These are phyloP conservation scores for Polyrhizophydium stewartii DNA, from an alignment of 371 early-diverging fungal genomes.

Conservation along the genomic window DNA sequence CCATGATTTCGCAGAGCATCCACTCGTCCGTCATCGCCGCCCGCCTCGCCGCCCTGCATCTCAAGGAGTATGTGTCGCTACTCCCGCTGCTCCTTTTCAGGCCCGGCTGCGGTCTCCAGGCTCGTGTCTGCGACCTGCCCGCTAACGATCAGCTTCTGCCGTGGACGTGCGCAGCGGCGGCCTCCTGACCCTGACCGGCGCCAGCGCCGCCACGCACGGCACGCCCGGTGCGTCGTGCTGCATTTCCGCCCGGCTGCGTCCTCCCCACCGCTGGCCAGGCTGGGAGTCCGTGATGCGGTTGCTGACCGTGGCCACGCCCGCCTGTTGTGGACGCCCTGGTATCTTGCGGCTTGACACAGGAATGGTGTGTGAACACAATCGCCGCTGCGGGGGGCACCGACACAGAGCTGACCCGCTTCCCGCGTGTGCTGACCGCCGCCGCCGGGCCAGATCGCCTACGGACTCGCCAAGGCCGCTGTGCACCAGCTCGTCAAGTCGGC, in stretches of 20 bases:
- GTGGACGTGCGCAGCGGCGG: conserved; percentile 54
- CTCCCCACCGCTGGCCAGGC: too few relatives aligned
- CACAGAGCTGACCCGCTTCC: too few relatives aligned
- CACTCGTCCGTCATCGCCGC: conserved; percentile 79
- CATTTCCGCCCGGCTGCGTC: not conserved
- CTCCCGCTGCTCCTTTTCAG: too few relatives aligned
- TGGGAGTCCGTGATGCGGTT: too few relatives aligned
- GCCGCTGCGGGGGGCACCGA: too few relatives aligned
- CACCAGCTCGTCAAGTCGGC: conserved; percentile 84
- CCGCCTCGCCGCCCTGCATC: conserved; percentile 67
- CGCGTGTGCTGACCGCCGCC: too few relatives aligned
- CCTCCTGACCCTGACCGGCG: conserved; percentile 78
- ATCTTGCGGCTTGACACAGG: not conserved
- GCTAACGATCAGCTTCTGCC: too few relatives aligned
- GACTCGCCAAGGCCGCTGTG: conserved; percentile 90
- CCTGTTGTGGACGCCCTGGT: not conserved
- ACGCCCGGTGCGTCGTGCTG: conserved; percentile 70
- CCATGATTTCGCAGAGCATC: conserved; percentile 79
- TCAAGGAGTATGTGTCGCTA: conserved; percentile 61
- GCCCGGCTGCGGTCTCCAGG: too few relatives aligned
- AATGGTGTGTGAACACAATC: too few relatives aligned
- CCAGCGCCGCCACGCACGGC: conserved; percentile 67
- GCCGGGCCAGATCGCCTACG: conserved; percentile 58
- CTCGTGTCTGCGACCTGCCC: too few relatives aligned
- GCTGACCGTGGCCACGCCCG: too few relatives aligned